phyloP scores from a whole-genome alignment of 345 rosid species.

The Syzygium jambos region DNA sequence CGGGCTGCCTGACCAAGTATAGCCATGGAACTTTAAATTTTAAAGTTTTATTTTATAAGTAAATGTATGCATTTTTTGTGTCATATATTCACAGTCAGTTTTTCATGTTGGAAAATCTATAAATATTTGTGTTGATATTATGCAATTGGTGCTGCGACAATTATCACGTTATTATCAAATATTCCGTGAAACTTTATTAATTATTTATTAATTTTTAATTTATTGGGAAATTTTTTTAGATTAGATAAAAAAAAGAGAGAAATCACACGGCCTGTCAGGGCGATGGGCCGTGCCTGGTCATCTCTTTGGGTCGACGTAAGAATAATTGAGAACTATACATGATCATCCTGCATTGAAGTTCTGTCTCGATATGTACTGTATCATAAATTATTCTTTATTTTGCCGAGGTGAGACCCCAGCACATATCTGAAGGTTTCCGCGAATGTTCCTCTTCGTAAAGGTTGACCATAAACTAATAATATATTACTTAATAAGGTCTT shows the following conservation, averaged over 20 bases:
- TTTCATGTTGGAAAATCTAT: not conserved
- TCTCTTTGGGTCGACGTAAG: not conserved
- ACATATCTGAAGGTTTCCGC: not conserved
- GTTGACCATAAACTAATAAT: not conserved
- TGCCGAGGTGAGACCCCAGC: not conserved
- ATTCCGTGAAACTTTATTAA: not conserved
- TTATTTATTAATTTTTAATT: not conserved
- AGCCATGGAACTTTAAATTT: not conserved
- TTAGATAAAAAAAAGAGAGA: not conserved
- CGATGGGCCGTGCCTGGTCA: not conserved
- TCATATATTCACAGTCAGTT: not conserved
- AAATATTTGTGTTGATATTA: not conserved
- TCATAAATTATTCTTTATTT: not conserved
- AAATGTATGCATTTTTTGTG: not conserved
- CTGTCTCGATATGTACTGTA: not conserved
- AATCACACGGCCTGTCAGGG: not conserved
- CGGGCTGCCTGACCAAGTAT: not conserved
- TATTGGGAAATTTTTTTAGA: not conserved
- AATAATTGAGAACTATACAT: not conserved
- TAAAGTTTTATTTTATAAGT: not conserved
- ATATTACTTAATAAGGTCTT: not conserved
- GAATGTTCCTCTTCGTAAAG: not conserved
- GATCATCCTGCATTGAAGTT: not conserved
- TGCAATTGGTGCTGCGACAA: not conserved
- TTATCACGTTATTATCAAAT: not conserved